Conservation (phyloP, 2,329 filamentous ascomycete genomes). For the Ascochyta koolunga region DNA sequence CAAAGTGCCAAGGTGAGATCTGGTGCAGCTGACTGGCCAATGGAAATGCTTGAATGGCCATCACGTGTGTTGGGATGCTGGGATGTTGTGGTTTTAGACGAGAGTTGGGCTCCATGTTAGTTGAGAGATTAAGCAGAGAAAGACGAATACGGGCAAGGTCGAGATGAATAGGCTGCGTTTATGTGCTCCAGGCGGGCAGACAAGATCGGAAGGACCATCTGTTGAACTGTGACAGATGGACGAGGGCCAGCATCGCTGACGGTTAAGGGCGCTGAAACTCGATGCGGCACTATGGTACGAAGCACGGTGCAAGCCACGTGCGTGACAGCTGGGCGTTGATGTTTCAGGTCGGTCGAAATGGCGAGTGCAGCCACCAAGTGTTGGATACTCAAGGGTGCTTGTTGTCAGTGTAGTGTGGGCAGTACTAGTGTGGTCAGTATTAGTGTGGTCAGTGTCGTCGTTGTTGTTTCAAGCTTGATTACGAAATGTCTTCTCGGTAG, state of each 20-base stretch:
- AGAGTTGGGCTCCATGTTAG: neutral
- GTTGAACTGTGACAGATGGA: neutral
- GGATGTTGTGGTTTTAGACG: neutral
- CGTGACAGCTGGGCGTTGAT: neutral
- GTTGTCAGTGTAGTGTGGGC: neutral
- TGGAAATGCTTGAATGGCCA: neutral
- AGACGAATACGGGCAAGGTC: neutral
- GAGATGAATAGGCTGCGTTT: neutral
- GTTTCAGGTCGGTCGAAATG: neutral
- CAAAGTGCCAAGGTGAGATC: conserved; percentile 1
- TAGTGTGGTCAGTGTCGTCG: neutral
- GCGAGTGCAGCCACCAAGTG: neutral
- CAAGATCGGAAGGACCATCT: neutral
- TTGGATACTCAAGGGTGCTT: neutral
- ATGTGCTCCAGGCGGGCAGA: neutral
- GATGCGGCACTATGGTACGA: neutral
- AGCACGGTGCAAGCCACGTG: neutral
- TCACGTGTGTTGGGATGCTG: conserved; percentile 1
- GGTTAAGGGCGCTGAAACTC: neutral
- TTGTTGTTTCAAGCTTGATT: conserved; percentile 6
- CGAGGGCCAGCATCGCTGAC: neutral
- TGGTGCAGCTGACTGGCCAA: neutral
- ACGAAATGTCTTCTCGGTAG: conserved; percentile 10
- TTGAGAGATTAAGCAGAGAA: neutral
- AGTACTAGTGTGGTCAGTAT: neutral